phyloP scores from a whole-genome alignment of 805 yeast genomes.

The Saturnispora ahearnii region DNA sequence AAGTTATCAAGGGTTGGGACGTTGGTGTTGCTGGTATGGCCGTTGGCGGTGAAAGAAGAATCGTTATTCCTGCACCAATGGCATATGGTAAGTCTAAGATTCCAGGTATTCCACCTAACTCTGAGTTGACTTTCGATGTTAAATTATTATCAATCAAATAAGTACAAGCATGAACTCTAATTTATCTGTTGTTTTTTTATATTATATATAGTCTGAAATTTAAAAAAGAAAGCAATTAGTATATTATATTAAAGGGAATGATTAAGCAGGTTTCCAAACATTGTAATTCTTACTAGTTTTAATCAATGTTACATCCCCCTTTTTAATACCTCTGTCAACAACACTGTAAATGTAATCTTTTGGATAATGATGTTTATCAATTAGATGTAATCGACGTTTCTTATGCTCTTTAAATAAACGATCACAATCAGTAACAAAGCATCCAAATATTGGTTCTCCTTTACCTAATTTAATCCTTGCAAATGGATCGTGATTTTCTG shows the following conservation, averaged over 20 bases:
- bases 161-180: constrained; percentile 14
- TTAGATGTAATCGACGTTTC: constrained; percentile 39
- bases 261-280: constrained; percentile 13
- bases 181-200: neutral
- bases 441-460: constrained; percentile 33
- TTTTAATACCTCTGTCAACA: constrained; percentile 21
- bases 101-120: constrained; percentile 97
- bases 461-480: constrained; percentile 26
- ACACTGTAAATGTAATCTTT: constrained; percentile 24
- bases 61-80: constrained; percentile 88
- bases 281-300: constrained; percentile 12
- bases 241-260: neutral
- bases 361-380: constrained; percentile 44
- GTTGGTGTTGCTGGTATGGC: constrained; percentile 98
- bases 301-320: constrained; percentile 17
- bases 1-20: constrained; percentile 98
- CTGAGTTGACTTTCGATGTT: constrained; percentile 92
- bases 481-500: constrained; percentile 47
- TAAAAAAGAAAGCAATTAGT: neutral
- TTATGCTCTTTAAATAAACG: constrained; percentile 30
- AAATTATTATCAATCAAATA: constrained; percentile 84
- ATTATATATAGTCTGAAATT: neutral
- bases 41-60: constrained; percentile 98
- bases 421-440: constrained; percentile 36
- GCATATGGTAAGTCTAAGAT: constrained; percentile 92